Base-by-base conservation (phyloP, 2,329 filamentous ascomycete species). In the Blastomyces percursus region DNA sequence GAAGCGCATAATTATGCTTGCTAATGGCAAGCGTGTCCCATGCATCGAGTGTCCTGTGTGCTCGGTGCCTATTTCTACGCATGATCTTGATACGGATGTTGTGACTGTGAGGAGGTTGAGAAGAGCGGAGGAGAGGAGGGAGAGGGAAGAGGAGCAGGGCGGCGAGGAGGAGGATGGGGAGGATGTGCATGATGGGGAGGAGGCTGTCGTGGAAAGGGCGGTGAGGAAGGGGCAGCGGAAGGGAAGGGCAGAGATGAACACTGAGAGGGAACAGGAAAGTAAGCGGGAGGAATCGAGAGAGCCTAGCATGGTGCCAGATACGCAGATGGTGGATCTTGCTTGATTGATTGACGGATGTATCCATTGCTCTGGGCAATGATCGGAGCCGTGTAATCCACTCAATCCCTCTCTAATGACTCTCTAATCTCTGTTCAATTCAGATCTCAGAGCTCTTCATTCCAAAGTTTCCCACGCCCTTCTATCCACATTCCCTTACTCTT, bases 41-140 rank as follows among this genome's bases (percentile, higher is more conserved):
- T 48, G 69, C 66, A 5, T 76, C 19, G 72, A 75, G 52, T 79
- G 77, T 57, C 77, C 78, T 0, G 76, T 78, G 2, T 80, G 78
- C 58, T 72, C 71, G 8, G 70, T 72, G 32, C 61, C 66, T 8
- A 62, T 81, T 52, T 74, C 74, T 3, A 64, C 69, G 19, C 68
- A 66, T 6, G 75, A 79, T 68, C 68, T 81, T 42, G 69, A 71
- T 51, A 65, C 69, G 11, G 77, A 81, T 66, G 69, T 72, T 1
- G 74, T 76, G 11, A 63, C 80, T 40, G 61, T 75, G 27, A 69
- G 76, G 21, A 71, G 74, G 38, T 73, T 78, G 35, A 70, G 72
- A 21, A 71, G 77, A 12, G 70, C 70, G 60, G 35, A 63, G 54
- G 56, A 62, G 64, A 66, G 64, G 60, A 68, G 60, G 50, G 62